Conservation (phyloP, 2,329 filamentous ascomycete genomes). For the Pseudogymnoascus sp. region DNA sequence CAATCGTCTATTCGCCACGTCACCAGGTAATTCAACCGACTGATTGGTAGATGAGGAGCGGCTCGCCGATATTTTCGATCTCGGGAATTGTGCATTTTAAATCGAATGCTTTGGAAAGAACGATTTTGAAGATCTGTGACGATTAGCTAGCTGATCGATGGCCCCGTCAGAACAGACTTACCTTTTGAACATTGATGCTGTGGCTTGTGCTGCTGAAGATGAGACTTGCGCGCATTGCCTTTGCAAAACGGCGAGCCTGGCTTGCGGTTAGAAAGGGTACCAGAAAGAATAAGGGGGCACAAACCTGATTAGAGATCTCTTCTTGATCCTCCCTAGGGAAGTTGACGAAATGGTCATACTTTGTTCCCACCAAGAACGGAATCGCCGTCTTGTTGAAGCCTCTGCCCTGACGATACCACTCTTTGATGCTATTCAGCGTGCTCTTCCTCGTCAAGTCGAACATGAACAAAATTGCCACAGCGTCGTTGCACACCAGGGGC, state of each 20-base stretch:
- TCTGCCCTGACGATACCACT: constrained; percentile 96
- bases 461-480: constrained; percentile 98
- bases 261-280: neutral
- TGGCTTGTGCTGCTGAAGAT: constrained; percentile 99
- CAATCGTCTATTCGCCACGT: neutral
- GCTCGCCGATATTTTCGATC: constrained; percentile 96
- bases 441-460: constrained; percentile 97
- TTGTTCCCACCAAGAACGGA: constrained; percentile 91
- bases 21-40: constrained; percentile 16
- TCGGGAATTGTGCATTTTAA: constrained; percentile 98
- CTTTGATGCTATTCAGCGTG: constrained; percentile 97
- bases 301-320: constrained; percentile 91
- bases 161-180: constrained; percentile 32
- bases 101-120: constrained; percentile 96
- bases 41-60: constrained; percentile 81
- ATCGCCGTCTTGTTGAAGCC: constrained; percentile 99
- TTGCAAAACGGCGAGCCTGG: constrained; percentile 91
- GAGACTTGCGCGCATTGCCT: constrained; percentile 93
- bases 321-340: constrained; percentile 96
- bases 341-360: constrained; percentile 99
- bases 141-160: neutral
- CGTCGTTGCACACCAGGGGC: constrained; percentile 97
- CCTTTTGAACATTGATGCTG: constrained; percentile 99
- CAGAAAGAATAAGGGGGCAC: constrained; percentile 14
- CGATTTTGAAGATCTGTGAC: constrained; percentile 96